Evolutionary conservation across 164 flowering plant species (phyloP).

Genomic region (grape (Vitis vinifera)): DNA sequence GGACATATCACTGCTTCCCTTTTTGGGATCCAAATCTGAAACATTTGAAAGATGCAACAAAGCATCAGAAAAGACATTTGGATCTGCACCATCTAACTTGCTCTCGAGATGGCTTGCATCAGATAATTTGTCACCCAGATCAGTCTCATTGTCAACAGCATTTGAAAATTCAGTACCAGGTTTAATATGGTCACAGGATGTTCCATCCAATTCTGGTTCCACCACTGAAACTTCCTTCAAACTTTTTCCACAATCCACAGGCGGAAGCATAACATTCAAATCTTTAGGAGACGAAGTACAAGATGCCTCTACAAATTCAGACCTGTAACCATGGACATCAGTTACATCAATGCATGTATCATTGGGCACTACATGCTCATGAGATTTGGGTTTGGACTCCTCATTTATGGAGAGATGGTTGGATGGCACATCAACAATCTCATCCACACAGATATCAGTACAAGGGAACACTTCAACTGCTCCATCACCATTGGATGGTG

Average conservation of each 20-base stretch:
- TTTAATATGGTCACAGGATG: constrained; percentile 10
- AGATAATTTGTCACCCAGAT: constrained; percentile 10
- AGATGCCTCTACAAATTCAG: constrained; percentile 34
- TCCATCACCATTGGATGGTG: constrained; percentile 35
- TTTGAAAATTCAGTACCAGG: constrained; percentile 12
- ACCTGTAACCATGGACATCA: constrained; percentile 10
- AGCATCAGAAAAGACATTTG: constrained; percentile 17
- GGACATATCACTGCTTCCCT: background rate
- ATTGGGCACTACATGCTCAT: constrained; percentile 14
- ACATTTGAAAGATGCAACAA: constrained; percentile 6
- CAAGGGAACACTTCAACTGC: constrained; percentile 27
- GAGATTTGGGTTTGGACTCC: constrained; percentile 18
- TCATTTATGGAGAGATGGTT: constrained; percentile 12
- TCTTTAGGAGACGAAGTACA: constrained; percentile 23
- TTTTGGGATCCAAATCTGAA: background rate
- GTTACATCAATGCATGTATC: constrained; percentile 15
- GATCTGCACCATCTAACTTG: constrained; percentile 19
- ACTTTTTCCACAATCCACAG: constrained; percentile 24
- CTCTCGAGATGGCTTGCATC: background rate
- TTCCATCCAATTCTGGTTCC: constrained; percentile 26
- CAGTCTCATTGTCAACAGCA: constrained; percentile 14
- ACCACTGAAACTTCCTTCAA: constrained; percentile 6
- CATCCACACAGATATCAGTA: constrained; percentile 20
- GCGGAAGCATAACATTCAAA: constrained; percentile 11
- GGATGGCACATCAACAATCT: constrained; percentile 21